Base-by-base conservation (phyloP, 371 early-diverging fungal species). In the Syncephalastrum contaminatum region DNA sequence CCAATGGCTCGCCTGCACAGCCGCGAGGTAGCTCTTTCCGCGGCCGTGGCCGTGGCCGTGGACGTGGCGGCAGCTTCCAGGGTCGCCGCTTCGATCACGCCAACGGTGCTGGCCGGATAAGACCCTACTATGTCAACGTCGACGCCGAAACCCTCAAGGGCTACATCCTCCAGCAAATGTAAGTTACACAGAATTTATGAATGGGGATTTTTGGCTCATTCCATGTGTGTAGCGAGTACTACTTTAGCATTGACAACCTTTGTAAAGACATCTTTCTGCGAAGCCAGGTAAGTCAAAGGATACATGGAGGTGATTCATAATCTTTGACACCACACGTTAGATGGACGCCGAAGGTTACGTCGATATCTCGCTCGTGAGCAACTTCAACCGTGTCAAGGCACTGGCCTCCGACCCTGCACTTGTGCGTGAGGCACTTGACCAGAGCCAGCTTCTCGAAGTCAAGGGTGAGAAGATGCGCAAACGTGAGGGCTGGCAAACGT, bases 191-290 rank as follows among this genome's bases (percentile, higher is more conserved):
- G 21, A 15, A 24, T 10, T 42, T 30, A 27, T 36, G 45, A 54
- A 4, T 16, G 15, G 1, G 4, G n/a, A n/a, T n/a, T 20, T 16
- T 27, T 54, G 53, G 13, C 40, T 18, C 3, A 30, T 30, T 5
- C 0, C 8, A 10, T 30, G 0, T 10, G 36, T n/a, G 21, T 46
- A 55, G 55, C 68, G 92, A 92, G 58, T 90, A 92, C 72, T 97
- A 97, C 80, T 96, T 96, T 59, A 94, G 94, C 55, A 84, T 93
- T 50, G 95, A 95, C 50, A 97, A 97, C 68, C 72, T 97, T 51
- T 92, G 93, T 84, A 88, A 89, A 53, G 98, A 97, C 66, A 74
- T 94, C 14, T 96, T 83, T 69, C 88, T 97, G 78, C 89, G 98
- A 47, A 75, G 80, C 30, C 92, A 55, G 48, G 55, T 36, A 27